Percentiles rank a stretch among this genome's conserved stretches.
Conservation (phyloP, 2,329 filamentous ascomycete genomes). For the Cladosporium sp. region DNA sequence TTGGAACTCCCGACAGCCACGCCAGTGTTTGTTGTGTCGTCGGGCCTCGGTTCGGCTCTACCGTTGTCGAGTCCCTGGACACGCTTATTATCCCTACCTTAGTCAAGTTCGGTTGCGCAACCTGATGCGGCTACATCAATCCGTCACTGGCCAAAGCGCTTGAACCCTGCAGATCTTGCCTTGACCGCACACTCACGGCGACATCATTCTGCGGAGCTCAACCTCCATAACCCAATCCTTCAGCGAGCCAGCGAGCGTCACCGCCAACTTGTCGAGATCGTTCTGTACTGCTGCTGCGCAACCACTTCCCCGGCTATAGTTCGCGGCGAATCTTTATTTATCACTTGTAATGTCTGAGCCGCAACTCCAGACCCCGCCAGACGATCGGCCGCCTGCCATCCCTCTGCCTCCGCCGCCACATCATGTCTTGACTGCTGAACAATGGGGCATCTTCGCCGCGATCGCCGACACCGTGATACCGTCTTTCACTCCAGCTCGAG, state of each 20-base stretch:
- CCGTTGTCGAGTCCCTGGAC: too few species aligned
- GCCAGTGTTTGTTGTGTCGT: too few species aligned
- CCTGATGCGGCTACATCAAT: neutral
- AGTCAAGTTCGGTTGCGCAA: neutral
- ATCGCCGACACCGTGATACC: slow-evolving; percentile 58
- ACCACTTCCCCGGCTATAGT: slow-evolving; percentile 5
- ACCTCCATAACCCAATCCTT: neutral
- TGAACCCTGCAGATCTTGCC: neutral
- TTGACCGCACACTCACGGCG: neutral
- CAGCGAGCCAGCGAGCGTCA: neutral
- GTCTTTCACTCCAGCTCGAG: slow-evolving; percentile 41
- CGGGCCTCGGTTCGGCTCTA: too few species aligned
- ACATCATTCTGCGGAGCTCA: neutral
- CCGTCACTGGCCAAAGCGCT: neutral
- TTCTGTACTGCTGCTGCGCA: neutral
- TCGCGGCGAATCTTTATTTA: neutral
- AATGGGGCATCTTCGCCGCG: slow-evolving; percentile 57
- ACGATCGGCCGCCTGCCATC: slow-evolving; percentile 2
- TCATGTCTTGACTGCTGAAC: slow-evolving; percentile 47
- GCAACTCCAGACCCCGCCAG: neutral
- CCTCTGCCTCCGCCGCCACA: slow-evolving; percentile 46
- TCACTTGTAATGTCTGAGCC: neutral
- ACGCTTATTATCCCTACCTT: too few species aligned
- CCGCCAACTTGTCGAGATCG: neutral
- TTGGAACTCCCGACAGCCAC: too few species aligned